Conservation (phyloP, 2,329 filamentous ascomycete genomes). For the Coniochaeta sp. region DNA sequence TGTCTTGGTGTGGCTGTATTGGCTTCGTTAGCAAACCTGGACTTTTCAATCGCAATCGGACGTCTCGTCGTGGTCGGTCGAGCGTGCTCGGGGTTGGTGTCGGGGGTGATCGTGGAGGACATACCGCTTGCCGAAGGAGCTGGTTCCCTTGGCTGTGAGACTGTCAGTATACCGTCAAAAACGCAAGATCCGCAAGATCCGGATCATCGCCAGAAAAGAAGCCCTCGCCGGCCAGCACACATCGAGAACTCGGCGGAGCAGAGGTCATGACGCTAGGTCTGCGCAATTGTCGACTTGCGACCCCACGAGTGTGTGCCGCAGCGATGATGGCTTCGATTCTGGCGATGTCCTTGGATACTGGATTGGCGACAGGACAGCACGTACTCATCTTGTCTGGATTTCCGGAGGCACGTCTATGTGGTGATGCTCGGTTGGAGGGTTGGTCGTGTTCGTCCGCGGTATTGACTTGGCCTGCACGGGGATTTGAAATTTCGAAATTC, state of each 20-base stretch:
- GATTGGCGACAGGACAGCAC: slow-evolving; percentile 20
- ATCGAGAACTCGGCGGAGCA: background rate
- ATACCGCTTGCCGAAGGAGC: slow-evolving; percentile 45
- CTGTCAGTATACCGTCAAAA: slow-evolving; percentile 17
- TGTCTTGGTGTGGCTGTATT: slow-evolving; percentile 85
- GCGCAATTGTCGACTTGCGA: slow-evolving; percentile 1
- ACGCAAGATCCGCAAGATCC: background rate
- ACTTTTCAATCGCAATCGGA: slow-evolving; percentile 7
- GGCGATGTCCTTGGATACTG: background rate
- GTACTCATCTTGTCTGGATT: slow-evolving; percentile 48
- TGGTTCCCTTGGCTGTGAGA: slow-evolving; percentile 48
- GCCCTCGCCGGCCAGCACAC: background rate
- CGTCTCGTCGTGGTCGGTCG: background rate
- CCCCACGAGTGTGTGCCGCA: slow-evolving; percentile 9
- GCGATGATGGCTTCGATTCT: background rate
- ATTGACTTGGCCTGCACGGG: background rate
- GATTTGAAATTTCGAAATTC: slow-evolving; percentile 3
- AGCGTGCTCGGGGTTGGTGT: background rate
- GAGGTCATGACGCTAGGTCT: background rate
- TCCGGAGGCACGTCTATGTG: background rate
- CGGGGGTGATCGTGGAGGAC: slow-evolving; percentile 6
- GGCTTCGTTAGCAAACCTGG: background rate
- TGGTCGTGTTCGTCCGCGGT: background rate
- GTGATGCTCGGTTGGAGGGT: slow-evolving; percentile 2
- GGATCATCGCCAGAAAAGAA: background rate